Evolutionary conservation across 176 grass and related monocot genomes (phyloP).

Genomic region (Phoenix dactylifera): DNA sequence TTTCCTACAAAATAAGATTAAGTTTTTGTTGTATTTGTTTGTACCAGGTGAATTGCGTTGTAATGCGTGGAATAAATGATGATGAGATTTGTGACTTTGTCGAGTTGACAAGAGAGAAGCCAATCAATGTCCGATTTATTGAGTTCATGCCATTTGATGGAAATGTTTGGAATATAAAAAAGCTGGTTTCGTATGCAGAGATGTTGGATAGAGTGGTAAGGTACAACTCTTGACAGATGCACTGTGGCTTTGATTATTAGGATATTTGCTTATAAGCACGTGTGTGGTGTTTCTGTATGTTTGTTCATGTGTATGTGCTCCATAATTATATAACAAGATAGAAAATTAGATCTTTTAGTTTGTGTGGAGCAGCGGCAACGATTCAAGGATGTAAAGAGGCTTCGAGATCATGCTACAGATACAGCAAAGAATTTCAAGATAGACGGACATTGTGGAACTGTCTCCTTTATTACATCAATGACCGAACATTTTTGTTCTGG

Average conservation of each 20-base stretch:
- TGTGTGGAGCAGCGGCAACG: slow-evolving; percentile 37
- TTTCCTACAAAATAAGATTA: too few species aligned
- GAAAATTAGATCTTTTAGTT: neutral
- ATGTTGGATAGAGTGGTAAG: slow-evolving; percentile 94
- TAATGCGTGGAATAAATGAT: slow-evolving; percentile 91
- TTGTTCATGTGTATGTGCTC: too few species aligned
- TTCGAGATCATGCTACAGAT: slow-evolving; percentile 77
- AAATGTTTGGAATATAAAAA: slow-evolving; percentile 98
- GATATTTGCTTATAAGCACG: too few species aligned
- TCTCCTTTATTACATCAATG: slow-evolving; percentile 99
- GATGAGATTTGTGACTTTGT: slow-evolving; percentile 93
- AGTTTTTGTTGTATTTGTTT: too few species aligned
- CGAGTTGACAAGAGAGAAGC: slow-evolving; percentile 71
- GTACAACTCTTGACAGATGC: slow-evolving; percentile 31
- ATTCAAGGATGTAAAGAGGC: slow-evolving; percentile 68
- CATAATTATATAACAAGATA: too few species aligned
- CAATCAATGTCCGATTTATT: slow-evolving; percentile 90
- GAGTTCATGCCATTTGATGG: slow-evolving; percentile 99
- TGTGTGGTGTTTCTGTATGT: too few species aligned
- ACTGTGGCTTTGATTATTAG: too few species aligned
- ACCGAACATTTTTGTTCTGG: slow-evolving; percentile 94
- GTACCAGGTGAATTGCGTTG: slow-evolving; percentile 76
- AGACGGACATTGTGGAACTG: slow-evolving; percentile 64
- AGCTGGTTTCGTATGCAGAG: slow-evolving; percentile 87
- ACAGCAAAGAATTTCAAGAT: slow-evolving; percentile 96